Conservation (phyloP, 2,329 filamentous ascomycete genomes). For the Microcyclosporella mali region DNA sequence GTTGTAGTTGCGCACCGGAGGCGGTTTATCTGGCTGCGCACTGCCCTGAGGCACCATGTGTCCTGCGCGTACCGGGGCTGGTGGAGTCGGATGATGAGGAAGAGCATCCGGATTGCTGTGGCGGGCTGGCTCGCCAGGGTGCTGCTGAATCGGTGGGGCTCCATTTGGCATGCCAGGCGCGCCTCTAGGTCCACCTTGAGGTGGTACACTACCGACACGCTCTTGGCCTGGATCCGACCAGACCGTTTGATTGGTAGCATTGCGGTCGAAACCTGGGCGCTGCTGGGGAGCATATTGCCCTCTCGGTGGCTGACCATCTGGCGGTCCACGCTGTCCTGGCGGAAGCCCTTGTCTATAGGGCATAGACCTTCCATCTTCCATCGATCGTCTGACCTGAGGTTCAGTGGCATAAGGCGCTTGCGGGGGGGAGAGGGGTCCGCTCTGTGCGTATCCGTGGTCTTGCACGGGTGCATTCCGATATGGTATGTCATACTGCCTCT, state of each 20-base stretch:
- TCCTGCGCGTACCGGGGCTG: conserved; percentile 47
- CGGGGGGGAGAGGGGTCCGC: conserved; percentile 18
- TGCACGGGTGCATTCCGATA: conserved; percentile 8
- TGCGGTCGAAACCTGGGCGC: conserved; percentile 17
- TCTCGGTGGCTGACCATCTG: conserved; percentile 7
- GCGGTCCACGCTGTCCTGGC: conserved; percentile 14
- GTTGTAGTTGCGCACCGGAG: conserved; percentile 49
- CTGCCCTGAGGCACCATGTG: conserved; percentile 26
- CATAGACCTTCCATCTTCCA: conserved; percentile 25
- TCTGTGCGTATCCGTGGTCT: conserved; percentile 10
- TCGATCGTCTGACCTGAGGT: conserved; percentile 18
- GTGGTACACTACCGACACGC: conserved; percentile 20
- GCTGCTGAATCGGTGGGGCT: conserved; percentile 24
- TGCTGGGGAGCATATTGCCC: conserved; percentile 10
- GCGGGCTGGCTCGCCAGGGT: conserved; percentile 13
- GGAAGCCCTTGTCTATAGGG: conserved; percentile 24
- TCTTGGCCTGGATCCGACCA: conserved; percentile 25
- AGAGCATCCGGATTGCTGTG: conserved; percentile 48
- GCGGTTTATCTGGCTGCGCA: conserved; percentile 39
- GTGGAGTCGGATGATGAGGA: conserved; percentile 46
- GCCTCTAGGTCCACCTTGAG: conserved; percentile 13
- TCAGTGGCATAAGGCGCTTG: conserved; percentile 22
- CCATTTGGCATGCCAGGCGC: conserved; percentile 23
- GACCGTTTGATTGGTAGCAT: conserved; percentile 14
- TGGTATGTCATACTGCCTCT: conserved; percentile 10